Evolutionary conservation across 768 basidiomycete species (phyloP).

Genomic region (Lyophyllum semitale): DNA sequence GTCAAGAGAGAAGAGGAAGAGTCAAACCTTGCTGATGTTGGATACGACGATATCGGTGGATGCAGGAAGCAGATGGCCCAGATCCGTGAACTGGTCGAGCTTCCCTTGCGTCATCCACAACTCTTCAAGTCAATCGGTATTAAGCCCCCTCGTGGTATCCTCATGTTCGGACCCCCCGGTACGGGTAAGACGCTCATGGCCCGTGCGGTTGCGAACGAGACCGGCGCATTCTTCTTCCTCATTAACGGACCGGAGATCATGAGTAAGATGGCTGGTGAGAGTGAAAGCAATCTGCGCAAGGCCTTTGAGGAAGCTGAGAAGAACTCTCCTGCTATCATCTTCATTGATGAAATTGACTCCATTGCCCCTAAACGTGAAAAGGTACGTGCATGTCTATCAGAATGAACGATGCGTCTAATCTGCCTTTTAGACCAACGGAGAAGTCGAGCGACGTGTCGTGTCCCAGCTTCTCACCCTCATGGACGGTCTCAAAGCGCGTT

Average conservation of each 20-base stretch:
- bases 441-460: constrained; percentile 99
- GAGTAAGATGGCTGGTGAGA: constrained; percentile 99
- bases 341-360: constrained; percentile 99
- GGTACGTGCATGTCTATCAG: constrained; percentile 41
- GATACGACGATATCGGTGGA: constrained; percentile 99
- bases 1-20: constrained; percentile 99
- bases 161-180: constrained; percentile 98
- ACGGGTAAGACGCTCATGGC: constrained; percentile 99
- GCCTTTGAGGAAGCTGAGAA: constrained; percentile 99
- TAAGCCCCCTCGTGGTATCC: constrained; percentile 98
- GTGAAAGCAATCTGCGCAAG: constrained; percentile 95
- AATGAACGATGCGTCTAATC: neutral
- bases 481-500: constrained; percentile 98
- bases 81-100: constrained; percentile 97
- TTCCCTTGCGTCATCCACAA: constrained; percentile 97
- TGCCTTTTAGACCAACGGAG: constrained; percentile 84
- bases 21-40: constrained; percentile 92
- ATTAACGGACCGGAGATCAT: constrained; percentile 99
- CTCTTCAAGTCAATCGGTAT: constrained; percentile 99
- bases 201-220: constrained; percentile 98
- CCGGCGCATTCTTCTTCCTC: constrained; percentile 99
- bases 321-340: constrained; percentile 99
- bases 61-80: constrained; percentile 99
- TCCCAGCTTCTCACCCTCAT: constrained; percentile 98
- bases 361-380: constrained; percentile 99